Percentiles rank a stretch among this genome's conserved stretches.
phyloP scores from a whole-genome alignment of 108 stramenopile species.

The Mayamaea pseudoterrestris region DNA sequence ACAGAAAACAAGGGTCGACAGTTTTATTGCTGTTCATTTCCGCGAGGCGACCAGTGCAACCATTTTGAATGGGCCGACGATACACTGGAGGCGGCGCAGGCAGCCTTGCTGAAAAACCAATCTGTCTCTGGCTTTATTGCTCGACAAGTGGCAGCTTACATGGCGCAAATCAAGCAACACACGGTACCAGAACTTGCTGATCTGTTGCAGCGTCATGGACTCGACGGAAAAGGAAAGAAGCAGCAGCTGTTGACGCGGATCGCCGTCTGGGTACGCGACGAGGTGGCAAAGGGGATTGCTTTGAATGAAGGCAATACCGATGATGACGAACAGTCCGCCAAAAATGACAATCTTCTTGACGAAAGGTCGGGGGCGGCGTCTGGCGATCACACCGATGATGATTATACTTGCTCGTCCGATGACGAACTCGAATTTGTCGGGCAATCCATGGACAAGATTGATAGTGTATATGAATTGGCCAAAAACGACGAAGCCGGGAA shows the following conservation, averaged over 20 bases:
- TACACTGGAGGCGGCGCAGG: slow-evolving; percentile 43
- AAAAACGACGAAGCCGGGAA: background rate
- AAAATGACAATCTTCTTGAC: background rate
- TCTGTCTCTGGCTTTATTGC: slow-evolving; percentile 68
- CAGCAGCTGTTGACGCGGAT: slow-evolving; percentile 57
- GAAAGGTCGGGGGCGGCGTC: slow-evolving; percentile 6
- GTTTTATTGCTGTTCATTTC: slow-evolving; percentile 78
- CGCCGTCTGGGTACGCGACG: slow-evolving; percentile 69
- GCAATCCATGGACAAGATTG: too few species aligned
- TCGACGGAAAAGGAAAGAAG: slow-evolving; percentile 59
- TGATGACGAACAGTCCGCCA: background rate
- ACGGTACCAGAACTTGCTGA: slow-evolving; percentile 66
- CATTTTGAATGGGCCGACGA: slow-evolving; percentile 87
- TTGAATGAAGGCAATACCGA: slow-evolving; percentile 10
- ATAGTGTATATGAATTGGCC: too few species aligned
- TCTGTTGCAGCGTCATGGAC: slow-evolving; percentile 45
- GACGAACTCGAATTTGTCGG: slow-evolving; percentile 40
- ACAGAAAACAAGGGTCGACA: slow-evolving; percentile 77
- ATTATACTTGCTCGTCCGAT: slow-evolving; percentile 22
- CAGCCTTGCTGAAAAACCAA: slow-evolving; percentile 44
- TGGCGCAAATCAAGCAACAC: slow-evolving; percentile 38
- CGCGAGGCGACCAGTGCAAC: slow-evolving; percentile 78
- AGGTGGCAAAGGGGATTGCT: slow-evolving; percentile 30
- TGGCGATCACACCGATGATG: slow-evolving; percentile 21
- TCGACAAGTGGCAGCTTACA: slow-evolving; percentile 57